Conservation (phyloP, 805 yeast species). For the Metschnikowia lochheadii region DNA sequence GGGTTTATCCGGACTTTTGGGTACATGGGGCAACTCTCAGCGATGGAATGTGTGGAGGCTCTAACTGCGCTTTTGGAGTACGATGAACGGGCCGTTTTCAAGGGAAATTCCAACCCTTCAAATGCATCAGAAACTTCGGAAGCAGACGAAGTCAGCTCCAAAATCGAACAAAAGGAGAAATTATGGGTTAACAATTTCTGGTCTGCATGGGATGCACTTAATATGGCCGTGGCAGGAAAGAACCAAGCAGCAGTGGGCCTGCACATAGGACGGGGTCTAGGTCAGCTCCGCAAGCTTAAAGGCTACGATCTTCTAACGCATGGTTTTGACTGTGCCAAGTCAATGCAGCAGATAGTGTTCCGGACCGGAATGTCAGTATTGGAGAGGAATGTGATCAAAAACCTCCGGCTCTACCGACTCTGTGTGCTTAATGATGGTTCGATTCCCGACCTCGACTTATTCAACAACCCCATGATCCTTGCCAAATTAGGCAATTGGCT, state of each 20-base stretch:
- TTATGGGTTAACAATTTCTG: conserved; percentile 72
- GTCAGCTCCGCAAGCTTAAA: conserved; percentile 27
- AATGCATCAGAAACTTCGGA: conserved; percentile 15
- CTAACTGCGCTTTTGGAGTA: conserved; percentile 75
- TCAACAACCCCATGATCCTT: conserved; percentile 81
- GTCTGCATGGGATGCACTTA: conserved; percentile 56
- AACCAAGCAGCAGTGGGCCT: conserved; percentile 16
- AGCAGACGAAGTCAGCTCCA: conserved; percentile 23
- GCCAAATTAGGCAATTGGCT: conserved; percentile 88
- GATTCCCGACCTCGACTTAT: conserved; percentile 69
- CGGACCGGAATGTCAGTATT: conserved; percentile 85
- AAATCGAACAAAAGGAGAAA: conserved; percentile 46
- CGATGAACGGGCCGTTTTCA: conserved; percentile 18
- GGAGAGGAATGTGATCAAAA: conserved; percentile 76
- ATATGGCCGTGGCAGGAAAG: conserved; percentile 23
- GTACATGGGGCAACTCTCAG: conserved; percentile 79
- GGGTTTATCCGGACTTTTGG: conserved; percentile 89
- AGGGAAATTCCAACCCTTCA: conserved; percentile 17
- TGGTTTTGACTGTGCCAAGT: conserved; percentile 83
- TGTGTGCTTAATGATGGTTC: conserved; percentile 81
- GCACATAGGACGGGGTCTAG: conserved; percentile 11
- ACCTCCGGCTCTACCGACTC: conserved; percentile 73
- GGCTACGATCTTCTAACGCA: conserved; percentile 52
- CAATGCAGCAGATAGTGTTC: conserved; percentile 77
- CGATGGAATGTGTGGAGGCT: conserved; percentile 90